phyloP scores from a whole-genome alignment of 2,329 filamentous ascomycete species.

The Colletotrichum shisoi region DNA sequence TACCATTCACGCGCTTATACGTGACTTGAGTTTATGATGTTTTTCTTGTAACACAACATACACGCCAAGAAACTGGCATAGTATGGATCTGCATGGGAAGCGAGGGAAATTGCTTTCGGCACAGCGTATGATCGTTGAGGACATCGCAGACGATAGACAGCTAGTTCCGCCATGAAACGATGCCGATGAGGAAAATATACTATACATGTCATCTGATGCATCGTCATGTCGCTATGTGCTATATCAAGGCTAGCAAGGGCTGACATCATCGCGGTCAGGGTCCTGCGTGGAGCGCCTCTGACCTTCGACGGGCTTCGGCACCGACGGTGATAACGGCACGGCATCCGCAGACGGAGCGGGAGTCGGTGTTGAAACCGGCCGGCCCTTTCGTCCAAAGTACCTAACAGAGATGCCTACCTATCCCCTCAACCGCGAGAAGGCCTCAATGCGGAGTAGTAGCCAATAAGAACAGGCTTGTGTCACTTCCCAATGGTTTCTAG shows the following conservation, averaged over 20 bases:
- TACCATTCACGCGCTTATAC: not conserved
- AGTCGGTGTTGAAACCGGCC: slow-evolving; percentile 5
- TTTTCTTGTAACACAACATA: too few species aligned
- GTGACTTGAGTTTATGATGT: not conserved
- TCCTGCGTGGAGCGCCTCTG: not conserved
- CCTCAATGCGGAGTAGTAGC: too few species aligned
- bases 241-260: not conserved
- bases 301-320: not conserved
- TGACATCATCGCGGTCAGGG: not conserved
- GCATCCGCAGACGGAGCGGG: slow-evolving; percentile 2
- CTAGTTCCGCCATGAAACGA: not conserved
- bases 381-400: not conserved
- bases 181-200: not conserved
- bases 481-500: too few species aligned
- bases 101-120: not conserved
- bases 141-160: not conserved
- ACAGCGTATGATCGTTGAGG: not conserved
- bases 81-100: not conserved
- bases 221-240: not conserved
- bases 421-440: too few species aligned
- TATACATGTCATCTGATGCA: not conserved
- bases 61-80: too few species aligned
- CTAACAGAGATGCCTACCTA: not conserved
- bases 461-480: too few species aligned
- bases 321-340: slow-evolving; percentile 12